These are phyloP conservation scores for Metarhizium brunneum DNA, from an alignment of 2,329 filamentous ascomycete genomes.

Conservation along the genomic window DNA sequence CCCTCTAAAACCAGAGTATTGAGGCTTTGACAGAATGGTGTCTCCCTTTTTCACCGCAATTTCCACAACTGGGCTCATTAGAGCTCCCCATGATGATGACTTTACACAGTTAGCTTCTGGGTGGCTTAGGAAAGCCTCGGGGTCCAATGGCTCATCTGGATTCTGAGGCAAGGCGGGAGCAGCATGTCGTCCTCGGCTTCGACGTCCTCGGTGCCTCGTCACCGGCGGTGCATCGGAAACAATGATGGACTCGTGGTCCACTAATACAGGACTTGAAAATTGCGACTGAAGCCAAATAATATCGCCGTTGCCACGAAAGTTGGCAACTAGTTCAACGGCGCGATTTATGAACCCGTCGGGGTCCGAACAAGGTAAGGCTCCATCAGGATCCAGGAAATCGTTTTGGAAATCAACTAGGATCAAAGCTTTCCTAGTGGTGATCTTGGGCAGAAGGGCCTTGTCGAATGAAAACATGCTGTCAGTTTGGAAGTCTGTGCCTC, in stretches of 20 bases:
- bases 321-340: conserved; percentile 55
- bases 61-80: conserved; percentile 34
- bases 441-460: conserved; percentile 41
- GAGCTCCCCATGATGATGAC: conserved; percentile 33
- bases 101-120: conserved; percentile 33
- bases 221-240: conserved; percentile 25
- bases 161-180: background rate
- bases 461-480: conserved; percentile 47
- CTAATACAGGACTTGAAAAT: conserved; percentile 53
- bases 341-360: conserved; percentile 58
- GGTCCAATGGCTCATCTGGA: conserved; percentile 12
- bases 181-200: conserved; percentile 8
- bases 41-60: conserved; percentile 38
- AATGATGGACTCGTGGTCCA: conserved; percentile 44
- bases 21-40: conserved; percentile 53
- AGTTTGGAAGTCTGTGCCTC: background rate
- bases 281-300: conserved; percentile 81
- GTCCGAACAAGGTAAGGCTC: conserved; percentile 56
- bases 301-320: conserved; percentile 61
- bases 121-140: conserved; percentile 38
- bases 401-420: conserved; percentile 83
- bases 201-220: conserved; percentile 5
- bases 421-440: conserved; percentile 58
- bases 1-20: conserved; percentile 81
- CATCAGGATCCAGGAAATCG: conserved; percentile 66